Evolutionary conservation across 768 basidiomycete species (phyloP).

Genomic region (Cyathus striatus): DNA sequence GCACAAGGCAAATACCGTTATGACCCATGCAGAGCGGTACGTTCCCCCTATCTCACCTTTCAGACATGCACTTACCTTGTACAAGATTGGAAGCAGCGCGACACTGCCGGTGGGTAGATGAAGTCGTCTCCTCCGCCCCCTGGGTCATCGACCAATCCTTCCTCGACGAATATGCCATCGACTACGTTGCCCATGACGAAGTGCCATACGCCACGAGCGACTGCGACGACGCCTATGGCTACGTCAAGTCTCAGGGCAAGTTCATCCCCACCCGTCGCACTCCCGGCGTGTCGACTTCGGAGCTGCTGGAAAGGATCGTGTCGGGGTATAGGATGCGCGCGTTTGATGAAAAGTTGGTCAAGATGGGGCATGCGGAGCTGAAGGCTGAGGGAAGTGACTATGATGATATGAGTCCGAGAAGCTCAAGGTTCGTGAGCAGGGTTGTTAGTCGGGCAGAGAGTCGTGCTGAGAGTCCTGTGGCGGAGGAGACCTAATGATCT

Average conservation of each 20-base stretch:
- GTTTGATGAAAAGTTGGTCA: constrained; percentile 85
- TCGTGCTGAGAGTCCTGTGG: neutral
- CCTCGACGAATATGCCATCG: constrained; percentile 80
- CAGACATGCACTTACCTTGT: constrained; percentile 27
- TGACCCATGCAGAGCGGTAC: constrained; percentile 85
- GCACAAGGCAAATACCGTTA: constrained; percentile 81
- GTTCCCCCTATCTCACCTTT: constrained; percentile 9
- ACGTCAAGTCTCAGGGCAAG: constrained; percentile 78
- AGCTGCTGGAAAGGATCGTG: constrained; percentile 89
- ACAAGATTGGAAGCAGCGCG: constrained; percentile 79
- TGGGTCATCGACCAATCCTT: constrained; percentile 87
- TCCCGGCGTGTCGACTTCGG: constrained; percentile 90
- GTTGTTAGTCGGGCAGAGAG: neutral
- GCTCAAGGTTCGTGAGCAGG: neutral
- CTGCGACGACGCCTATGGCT: constrained; percentile 80
- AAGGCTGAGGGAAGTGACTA: constrained; percentile 60
- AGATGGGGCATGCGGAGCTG: constrained; percentile 78
- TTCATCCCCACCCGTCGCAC: constrained; percentile 95
- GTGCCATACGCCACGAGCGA: constrained; percentile 79
- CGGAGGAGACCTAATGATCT: neutral
- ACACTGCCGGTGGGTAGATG: constrained; percentile 97
- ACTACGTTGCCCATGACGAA: constrained; percentile 97
- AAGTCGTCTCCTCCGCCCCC: constrained; percentile 86
- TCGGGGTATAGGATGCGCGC: constrained; percentile 77
- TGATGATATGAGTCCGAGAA: constrained; percentile 18